Base-by-base conservation (phyloP, 805 yeast genomes). In the Cyberlindnera bimundalis region DNA sequence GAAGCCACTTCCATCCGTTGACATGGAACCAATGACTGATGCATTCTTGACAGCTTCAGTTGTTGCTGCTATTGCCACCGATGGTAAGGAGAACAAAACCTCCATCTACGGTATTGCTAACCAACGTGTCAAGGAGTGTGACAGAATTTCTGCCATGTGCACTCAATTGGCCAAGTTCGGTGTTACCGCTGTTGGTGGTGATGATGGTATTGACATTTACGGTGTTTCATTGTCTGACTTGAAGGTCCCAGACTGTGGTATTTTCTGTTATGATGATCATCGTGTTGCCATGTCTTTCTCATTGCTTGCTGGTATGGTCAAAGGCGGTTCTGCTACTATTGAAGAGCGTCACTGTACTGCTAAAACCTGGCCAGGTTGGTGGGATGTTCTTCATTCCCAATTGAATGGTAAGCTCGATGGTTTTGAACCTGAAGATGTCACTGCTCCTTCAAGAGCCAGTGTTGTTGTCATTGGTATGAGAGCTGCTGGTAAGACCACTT, bases 281-380 rank as follows among this genome's bases (percentile, higher is more conserved):
- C 78, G 99, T 58, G 97, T 93, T 21, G 99, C 99, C 9, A 93
- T 93, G 99, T 85, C 96, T 42, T 84, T 93, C 64, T 86, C 96
- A 4, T 70, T 93, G 44, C 67, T 93, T 39, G 91, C 96, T 4
- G 88, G 95, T 26, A 70, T 86, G 54, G 74, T 77, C 36, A 47
- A 58, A 24, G 38, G 52, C 7, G 58, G 51, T 19, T 80, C 85
- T 1, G 91, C 84, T 1, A 68, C 79, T 48, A 79, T 93, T 44
- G 78, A 82, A 51, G 96, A 91, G 58, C 79, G 97, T 65, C 77
- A 84, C 19, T 88, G 97, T 60, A 95, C 96, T 2, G 95, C 91
- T 42, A 93, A 93, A 68, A 93, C 99, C 0, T 93, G 99, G 99
- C 99, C 99, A 16, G 98, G 97, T 28, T 93, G 99, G 99, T 93